phyloP scores from a whole-genome alignment of 1,284 basidiomycete species.

The Ganoderma lingzhi region DNA sequence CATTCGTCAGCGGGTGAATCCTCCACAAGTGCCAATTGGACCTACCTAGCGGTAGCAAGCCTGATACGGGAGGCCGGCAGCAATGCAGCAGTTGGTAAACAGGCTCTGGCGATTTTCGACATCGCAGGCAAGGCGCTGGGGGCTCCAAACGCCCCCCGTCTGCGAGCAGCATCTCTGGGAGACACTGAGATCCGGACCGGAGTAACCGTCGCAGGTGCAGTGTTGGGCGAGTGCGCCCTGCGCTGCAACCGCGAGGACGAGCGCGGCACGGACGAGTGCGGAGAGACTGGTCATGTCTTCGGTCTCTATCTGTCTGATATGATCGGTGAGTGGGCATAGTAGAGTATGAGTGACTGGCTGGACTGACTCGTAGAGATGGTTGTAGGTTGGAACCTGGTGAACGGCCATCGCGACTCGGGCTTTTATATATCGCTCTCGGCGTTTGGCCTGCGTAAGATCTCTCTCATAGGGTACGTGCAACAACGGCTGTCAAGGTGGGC shows the following conservation, averaged over 20 bases:
- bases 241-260: slow-evolving; percentile 1
- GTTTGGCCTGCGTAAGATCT: slow-evolving; percentile 1
- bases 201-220: neutral
- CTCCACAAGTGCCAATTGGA: slow-evolving; percentile 3
- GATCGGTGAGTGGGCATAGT: slow-evolving; percentile 1
- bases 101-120: slow-evolving; percentile 4
- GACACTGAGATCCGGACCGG: neutral
- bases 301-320: neutral
- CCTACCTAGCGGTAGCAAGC: neutral
- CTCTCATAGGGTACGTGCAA: slow-evolving; percentile 4
- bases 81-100: slow-evolving; percentile 2
- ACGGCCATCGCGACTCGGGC: slow-evolving; percentile 2
- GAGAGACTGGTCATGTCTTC: slow-evolving; percentile 3
- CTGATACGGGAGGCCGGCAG: neutral
- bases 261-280: slow-evolving; percentile 5
- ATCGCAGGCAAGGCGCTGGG: slow-evolving; percentile 2
- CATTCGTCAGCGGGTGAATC: neutral
- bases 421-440: slow-evolving; percentile 4
- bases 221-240: slow-evolving; percentile 1
- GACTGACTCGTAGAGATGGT: slow-evolving; percentile 5
- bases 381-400: slow-evolving; percentile 1
- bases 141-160: slow-evolving; percentile 1
- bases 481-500: slow-evolving; percentile 1
- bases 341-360: neutral
- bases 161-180: slow-evolving; percentile 1